phyloP scores from a whole-genome alignment of 495 filamentous ascomycete species.

The Hypomontagnella submonticulosa region DNA sequence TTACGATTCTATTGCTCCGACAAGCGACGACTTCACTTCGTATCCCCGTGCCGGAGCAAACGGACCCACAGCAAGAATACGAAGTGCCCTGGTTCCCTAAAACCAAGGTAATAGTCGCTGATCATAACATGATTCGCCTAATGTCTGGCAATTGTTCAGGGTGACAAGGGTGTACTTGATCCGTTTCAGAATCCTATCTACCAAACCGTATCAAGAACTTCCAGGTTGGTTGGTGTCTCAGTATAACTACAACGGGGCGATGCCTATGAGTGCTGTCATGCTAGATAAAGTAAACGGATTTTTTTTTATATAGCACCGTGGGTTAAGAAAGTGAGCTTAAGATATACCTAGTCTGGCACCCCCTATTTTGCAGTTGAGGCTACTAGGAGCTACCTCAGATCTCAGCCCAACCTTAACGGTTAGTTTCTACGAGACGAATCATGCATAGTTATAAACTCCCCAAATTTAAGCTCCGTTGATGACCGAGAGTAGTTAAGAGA shows the following conservation, averaged over 20 bases:
- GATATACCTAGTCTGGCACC: too few relatives aligned
- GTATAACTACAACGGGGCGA: too few relatives aligned
- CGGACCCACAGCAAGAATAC: conserved; percentile 34
- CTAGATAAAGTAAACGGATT: too few relatives aligned
- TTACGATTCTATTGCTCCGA: conserved; percentile 3
- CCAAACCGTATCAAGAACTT: conserved; percentile 13
- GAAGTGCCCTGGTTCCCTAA: conserved; percentile 19
- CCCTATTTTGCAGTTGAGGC: too few relatives aligned
- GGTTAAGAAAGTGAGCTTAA: too few relatives aligned
- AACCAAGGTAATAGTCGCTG: conserved; percentile 28
- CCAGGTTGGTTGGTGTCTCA: not conserved
- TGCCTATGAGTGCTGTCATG: too few relatives aligned
- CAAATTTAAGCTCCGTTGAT: not conserved
- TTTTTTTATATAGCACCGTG: too few relatives aligned
- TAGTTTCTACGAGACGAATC: not conserved
- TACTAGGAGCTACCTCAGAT: too few relatives aligned
- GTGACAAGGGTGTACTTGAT: conserved; percentile 15
- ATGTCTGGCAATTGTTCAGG: conserved; percentile 18
- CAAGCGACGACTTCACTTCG: conserved; percentile 24
- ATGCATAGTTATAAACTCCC: not conserved
- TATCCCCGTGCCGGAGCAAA: conserved; percentile 31
- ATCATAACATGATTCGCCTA: conserved; percentile 39
- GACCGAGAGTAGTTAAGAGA: not conserved
- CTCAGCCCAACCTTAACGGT: too few relatives aligned
- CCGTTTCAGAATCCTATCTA: conserved; percentile 17